Base-by-base conservation (phyloP, 257 asterid species). In the Solanum pennellii region DNA sequence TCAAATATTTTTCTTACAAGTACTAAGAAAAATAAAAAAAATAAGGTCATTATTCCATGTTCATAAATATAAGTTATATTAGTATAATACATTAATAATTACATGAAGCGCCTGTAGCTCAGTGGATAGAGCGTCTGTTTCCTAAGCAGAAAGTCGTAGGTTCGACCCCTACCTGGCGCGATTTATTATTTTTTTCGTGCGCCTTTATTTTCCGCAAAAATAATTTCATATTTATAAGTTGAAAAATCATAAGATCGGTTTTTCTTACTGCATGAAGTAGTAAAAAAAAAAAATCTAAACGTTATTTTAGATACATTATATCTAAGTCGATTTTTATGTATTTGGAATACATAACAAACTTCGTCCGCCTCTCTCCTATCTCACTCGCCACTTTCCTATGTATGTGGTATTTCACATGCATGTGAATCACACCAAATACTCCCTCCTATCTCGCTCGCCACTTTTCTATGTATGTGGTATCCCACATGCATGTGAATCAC, bases 91-190 rank as follows among this genome's bases (percentile, higher is more conserved):
- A 6, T n/a, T 0, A 18, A 2, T 6, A 2, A 2, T 52, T 16
- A 16, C 4, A 18, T 18, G 62, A 52, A 41, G 98, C 95, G 97
- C 97, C 94, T 93, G 98, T 96, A 94, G 98, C 98, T 96, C 98
- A 95, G 98, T 92, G 99, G 98, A 95, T 94, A 96, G 98, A 94
- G 98, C 96, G 98, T 95, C 96, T 95, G 97, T 95, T 95, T 96
- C 96, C 98, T 94, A 95, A 94, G 97, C 98, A 94, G 98, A 95
- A 95, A 92, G 98, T 90, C 96, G 97, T 92, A 94, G 42, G 42
- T 15, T 94, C 96, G 98, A 94, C 95, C 98, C 96, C 98, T 96
- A 93, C 95, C 98, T 95, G 98, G 98, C 95, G 98, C 98, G 98
- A 15, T 1, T 2, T 41, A 41, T 8, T 8, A 7, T 41, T 8